A percentile compares a stretch with the other conserved stretches of the same genome.
Conservation (phyloP, 805 yeast species). For the Monosporozyma yasuniensis region DNA sequence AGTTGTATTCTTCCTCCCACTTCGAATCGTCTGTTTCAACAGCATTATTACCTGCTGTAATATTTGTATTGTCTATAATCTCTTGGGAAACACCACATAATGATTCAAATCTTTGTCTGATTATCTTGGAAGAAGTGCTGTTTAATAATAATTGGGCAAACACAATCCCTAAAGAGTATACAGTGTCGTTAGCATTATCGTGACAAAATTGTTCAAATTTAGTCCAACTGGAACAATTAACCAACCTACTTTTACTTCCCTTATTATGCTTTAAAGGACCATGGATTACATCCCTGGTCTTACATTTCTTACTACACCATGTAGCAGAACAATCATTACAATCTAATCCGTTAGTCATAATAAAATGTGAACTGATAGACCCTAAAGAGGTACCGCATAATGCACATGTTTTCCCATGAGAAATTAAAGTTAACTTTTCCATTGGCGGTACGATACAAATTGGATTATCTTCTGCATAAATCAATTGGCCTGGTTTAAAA, state of each 20-base stretch:
- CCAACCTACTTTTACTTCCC: conserved; percentile 24
- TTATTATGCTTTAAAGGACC: conserved; percentile 46
- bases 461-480: conserved; percentile 56
- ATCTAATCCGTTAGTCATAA: conserved; percentile 42
- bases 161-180: conserved; percentile 53
- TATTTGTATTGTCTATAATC: conserved; percentile 48
- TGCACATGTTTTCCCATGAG: conserved; percentile 59
- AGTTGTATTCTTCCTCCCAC: conserved; percentile 50
- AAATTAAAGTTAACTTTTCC: conserved; percentile 51
- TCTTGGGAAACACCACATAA: conserved; percentile 67
- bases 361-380: conserved; percentile 22
- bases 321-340: conserved; percentile 56
- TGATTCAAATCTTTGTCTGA: conserved; percentile 42
- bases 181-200: conserved; percentile 58
- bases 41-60: conserved; percentile 38
- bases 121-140: conserved; percentile 35
- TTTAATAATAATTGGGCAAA: conserved; percentile 34
- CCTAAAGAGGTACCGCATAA: conserved; percentile 53
- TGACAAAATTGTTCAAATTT: conserved; percentile 52
- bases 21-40: conserved; percentile 35
- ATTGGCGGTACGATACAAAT: conserved; percentile 58
- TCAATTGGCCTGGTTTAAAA: conserved; percentile 40
- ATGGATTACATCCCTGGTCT: conserved; percentile 46
- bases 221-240: conserved; percentile 43
- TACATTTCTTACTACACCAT: conserved; percentile 66